phyloP scores from a whole-genome alignment of 2,329 filamentous ascomycete genomes.

The Aspergillus tanneri region DNA sequence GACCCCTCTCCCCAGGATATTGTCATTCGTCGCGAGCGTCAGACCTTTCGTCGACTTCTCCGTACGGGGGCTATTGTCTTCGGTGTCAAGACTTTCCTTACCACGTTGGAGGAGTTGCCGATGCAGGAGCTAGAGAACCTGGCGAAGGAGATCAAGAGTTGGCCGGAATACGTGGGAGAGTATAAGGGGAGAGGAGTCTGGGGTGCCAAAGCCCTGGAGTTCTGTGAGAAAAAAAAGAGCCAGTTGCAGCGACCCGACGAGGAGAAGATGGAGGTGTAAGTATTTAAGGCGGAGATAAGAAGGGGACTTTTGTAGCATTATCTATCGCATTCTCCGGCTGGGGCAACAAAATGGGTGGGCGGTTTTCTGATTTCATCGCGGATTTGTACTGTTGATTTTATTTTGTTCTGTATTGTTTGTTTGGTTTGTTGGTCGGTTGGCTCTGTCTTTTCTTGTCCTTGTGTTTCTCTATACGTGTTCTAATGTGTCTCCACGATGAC shows the following conservation, averaged over 20 bases:
- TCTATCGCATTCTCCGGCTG: conserved; percentile 18
- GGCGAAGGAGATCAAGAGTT: conserved; percentile 45
- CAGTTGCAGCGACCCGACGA: conserved; percentile 12
- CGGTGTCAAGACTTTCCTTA: conserved; percentile 50
- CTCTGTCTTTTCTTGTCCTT: conserved; percentile 4
- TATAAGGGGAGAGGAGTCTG: conserved; percentile 49
- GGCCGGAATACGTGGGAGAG: conserved; percentile 45
- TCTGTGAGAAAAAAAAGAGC: conserved; percentile 30
- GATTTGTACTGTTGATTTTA: conserved; percentile 12
- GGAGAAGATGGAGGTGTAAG: conserved; percentile 20
- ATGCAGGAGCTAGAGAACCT: conserved; percentile 44
- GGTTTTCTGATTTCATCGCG: conserved; percentile 27
- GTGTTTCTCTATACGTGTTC: background rate
- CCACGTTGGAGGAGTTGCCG: conserved; percentile 41
- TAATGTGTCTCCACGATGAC: background rate
- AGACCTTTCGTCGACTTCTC: conserved; percentile 51
- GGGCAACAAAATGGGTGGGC: conserved; percentile 22
- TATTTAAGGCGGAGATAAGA: conserved; percentile 8
- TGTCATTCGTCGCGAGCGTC: conserved; percentile 50
- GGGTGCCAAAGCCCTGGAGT: conserved; percentile 42
- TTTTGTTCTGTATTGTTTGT: conserved; percentile 6
- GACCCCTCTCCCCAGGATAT: conserved; percentile 42
- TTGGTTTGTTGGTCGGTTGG: conserved; percentile 7
- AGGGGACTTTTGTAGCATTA: conserved; percentile 17
- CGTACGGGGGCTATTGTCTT: conserved; percentile 49